Evolutionary conservation across 441 rosid species (phyloP), one percentile per base, ranked within the genome.

Genomic region (Erysimum cheiri): DNA sequence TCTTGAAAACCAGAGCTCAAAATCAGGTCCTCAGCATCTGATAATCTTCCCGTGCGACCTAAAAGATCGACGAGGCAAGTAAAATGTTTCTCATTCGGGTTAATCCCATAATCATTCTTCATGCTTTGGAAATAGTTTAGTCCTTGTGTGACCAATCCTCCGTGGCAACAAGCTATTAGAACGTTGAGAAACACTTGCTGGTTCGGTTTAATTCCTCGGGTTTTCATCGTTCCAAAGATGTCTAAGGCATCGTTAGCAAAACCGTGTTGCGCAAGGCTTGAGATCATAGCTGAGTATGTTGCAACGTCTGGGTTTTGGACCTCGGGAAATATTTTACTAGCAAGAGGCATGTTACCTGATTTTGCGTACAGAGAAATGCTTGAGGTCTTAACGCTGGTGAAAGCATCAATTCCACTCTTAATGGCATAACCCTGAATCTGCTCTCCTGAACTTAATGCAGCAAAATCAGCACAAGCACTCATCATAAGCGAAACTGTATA

Each of bases 241-340:
- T 73, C 49, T 36, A 85, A 49, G 12, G 96, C 91, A 40, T 82
- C 77, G 15, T 32, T 58, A 19, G 83, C 83, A 44, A 52, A 76
- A 15, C 95, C 95, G 41, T 89, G 87, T 69, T 83, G 83, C 10
- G 86, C 90, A 39, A 75, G 81, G 60, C 90, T 70, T 43, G 80
- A 80, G 65, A 89, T 83, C 81, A 87, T 78, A 22, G 84, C 81
- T 15, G 88, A 84, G 89, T 83, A 89, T 4, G 90, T 83, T 37
- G 78, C 78, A 55, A 79, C 40, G 24, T 82, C 84, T 39, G 80
- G 88, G 71, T 67, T 22, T 72, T 80, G 19, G 6, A 65, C 78
- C 63, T 81, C 83, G 22, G 39, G 40, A n/a, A 57, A 75, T 26
- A 69, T 19, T 41, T 70, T 26, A 50, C 8, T 64, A 13, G 79